Evolutionary conservation across 192 early-diverging fungal species (phyloP), one percentile per base, ranked within the genome.

Genomic region (Radiomyces spectabilis): DNA sequence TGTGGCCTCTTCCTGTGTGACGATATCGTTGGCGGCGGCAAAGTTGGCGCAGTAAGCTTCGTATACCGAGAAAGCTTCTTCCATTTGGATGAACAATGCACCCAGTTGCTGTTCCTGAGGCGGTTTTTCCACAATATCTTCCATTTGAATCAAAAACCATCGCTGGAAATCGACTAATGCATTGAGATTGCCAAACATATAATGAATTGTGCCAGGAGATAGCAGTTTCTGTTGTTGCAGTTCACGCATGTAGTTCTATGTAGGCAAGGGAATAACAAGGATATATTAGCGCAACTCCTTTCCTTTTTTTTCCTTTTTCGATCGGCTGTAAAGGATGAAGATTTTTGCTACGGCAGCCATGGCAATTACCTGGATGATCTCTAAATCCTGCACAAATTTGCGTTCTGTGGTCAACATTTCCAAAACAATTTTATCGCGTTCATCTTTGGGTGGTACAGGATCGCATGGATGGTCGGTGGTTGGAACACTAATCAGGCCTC

Each of bases 81-180:
- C 85, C 74, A 86, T 86, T 63, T 80, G 72, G n/a, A 86, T 51
- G 58, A 97, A 98, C 12, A 96, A 71, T 12, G 72, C 75, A 24
- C 96, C 96, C 71, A 97, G 84, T 35, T 86, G 75, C 65, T 99
- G 94, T 38, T 99, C 93, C 38, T 79, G 66, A 16, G 85, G 59
- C 24, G 81, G 44, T 53, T 81, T 76, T 21, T 81, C 77, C 19
- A 82, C 79, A 22, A 89, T 76, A 27, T 85, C 79, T 74, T 99
- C 96, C 63, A 99, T 67, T 31, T 81, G 80, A 41, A 97, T 83
- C 59, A 99, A 71, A 58, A 99, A 97, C 34, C 94, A 80, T 18
- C 94, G 84, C 71, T 97, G 93, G 45, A 97, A 97, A 58, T 99
- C 95, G 18, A 97, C 80, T n/a, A 99, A 72, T 42, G 86, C 82